A percentile compares a stretch with the other conserved stretches of the same genome.
Conservation (phyloP, 2,329 filamentous ascomycete species). For the Diaporthe citrichinensis region DNA sequence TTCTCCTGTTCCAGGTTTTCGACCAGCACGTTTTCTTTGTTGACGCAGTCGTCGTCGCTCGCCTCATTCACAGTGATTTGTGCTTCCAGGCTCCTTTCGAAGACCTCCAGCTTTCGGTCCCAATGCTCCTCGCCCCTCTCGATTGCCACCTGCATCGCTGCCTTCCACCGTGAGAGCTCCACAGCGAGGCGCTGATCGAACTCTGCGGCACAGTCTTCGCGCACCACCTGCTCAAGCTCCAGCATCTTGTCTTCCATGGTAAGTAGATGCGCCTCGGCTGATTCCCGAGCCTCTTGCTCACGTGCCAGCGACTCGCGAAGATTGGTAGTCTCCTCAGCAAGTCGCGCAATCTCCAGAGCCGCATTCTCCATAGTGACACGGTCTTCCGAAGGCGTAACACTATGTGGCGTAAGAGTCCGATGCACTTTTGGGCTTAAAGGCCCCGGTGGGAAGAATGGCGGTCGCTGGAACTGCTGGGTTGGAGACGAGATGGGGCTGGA, state of each 20-base stretch:
- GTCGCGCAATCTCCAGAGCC: constrained; percentile 83
- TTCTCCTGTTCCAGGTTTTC: constrained; percentile 80
- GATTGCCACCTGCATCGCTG: constrained; percentile 81
- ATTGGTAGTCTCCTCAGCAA: constrained; percentile 82
- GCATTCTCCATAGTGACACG: constrained; percentile 86
- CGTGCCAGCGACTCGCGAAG: constrained; percentile 78
- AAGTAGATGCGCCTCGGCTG: constrained; percentile 80
- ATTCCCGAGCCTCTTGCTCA: constrained; percentile 78
- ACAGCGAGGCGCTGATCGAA: constrained; percentile 84
- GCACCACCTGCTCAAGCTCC: constrained; percentile 84
- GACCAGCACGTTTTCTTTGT: constrained; percentile 72
- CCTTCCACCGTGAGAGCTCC: constrained; percentile 87
- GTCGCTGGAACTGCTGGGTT: constrained; percentile 52
- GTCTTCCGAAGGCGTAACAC: constrained; percentile 61
- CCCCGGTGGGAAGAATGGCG: constrained; percentile 57
- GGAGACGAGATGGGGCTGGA: constrained; percentile 49
- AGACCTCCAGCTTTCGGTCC: constrained; percentile 82
- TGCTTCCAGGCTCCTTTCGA: constrained; percentile 64
- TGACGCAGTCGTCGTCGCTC: constrained; percentile 62
- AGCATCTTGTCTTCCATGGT: constrained; percentile 76
- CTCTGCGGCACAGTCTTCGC: constrained; percentile 89
- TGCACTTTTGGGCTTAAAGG: constrained; percentile 45
- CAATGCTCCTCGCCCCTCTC: constrained; percentile 87
- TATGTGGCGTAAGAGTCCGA: constrained; percentile 57
- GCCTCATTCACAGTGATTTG: constrained; percentile 61